These are phyloP conservation scores for Aspergillus fumigatus DNA, from an alignment of 2,329 filamentous ascomycete genomes.

Conservation along the genomic window DNA sequence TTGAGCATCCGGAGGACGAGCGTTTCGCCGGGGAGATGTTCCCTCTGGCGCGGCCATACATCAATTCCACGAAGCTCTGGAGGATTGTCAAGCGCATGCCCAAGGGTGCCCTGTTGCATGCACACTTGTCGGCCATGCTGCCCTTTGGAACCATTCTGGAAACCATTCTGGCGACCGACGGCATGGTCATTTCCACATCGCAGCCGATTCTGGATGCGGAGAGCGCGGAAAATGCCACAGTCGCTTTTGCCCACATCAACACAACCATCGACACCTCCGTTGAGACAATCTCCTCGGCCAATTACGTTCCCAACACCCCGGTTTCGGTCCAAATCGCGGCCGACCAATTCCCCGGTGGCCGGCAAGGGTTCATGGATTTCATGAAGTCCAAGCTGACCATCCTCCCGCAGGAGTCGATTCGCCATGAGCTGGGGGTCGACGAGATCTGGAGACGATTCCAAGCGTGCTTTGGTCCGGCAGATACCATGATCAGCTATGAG, in stretches of 20 bases:
- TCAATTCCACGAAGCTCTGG: slow-evolving; percentile 83
- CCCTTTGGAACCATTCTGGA: slow-evolving; percentile 73
- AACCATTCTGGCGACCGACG: slow-evolving; percentile 61
- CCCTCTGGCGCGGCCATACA: slow-evolving; percentile 72
- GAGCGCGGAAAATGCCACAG: slow-evolving; percentile 48
- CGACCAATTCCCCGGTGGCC: slow-evolving; percentile 66
- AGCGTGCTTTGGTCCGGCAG: slow-evolving; percentile 66
- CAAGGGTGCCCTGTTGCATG: slow-evolving; percentile 66
- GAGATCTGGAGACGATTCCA: slow-evolving; percentile 79
- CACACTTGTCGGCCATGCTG: slow-evolving; percentile 84
- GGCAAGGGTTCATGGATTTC: slow-evolving; percentile 70
- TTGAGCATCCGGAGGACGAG: slow-evolving; percentile 10
- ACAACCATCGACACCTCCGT: slow-evolving; percentile 38
- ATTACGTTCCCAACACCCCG: slow-evolving; percentile 56
- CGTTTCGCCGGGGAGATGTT: slow-evolving; percentile 81
- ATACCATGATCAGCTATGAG: slow-evolving; percentile 75
- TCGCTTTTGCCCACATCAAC: slow-evolving; percentile 59
- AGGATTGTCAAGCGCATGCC: slow-evolving; percentile 77
- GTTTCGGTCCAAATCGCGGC: slow-evolving; percentile 59
- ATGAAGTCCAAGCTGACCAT: slow-evolving; percentile 67
- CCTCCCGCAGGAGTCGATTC: slow-evolving; percentile 64
- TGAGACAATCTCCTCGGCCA: slow-evolving; percentile 57
- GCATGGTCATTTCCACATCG: slow-evolving; percentile 63
- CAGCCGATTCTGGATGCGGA: slow-evolving; percentile 50
- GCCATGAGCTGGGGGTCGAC: slow-evolving; percentile 78